Conservation (phyloP, 169 alveolate genomes). For the Eimeria acervulina region DNA sequence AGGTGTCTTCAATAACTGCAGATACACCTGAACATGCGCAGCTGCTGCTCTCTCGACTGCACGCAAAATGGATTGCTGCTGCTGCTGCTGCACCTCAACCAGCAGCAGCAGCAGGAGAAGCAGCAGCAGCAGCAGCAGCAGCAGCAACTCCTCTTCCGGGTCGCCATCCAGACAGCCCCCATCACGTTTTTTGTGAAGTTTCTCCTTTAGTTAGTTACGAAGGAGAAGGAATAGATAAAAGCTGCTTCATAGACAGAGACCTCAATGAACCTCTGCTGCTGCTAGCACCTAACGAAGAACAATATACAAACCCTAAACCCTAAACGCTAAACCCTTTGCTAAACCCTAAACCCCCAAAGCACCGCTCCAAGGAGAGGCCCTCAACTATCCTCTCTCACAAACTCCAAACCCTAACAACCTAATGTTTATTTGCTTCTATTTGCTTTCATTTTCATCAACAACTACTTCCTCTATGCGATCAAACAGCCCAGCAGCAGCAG, state of each 20-base stretch:
- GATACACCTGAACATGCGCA: conserved; percentile 36
- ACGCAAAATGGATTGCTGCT: too few species aligned
- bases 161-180: not conserved
- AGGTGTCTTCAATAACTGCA: not conserved
- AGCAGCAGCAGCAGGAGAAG: not conserved
- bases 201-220: conserved; percentile 43
- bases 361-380: too few species aligned
- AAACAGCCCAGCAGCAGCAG: too few species aligned
- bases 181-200: not conserved
- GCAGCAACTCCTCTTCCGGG: not conserved
- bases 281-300: not conserved
- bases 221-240: conserved; percentile 29
- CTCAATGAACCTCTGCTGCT: conserved; percentile 9
- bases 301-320: not conserved
- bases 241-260: conserved; percentile 24
- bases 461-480: too few species aligned
- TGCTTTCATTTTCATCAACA: too few species aligned
- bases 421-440: too few species aligned
- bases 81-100: not conserved
- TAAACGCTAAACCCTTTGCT: not conserved
- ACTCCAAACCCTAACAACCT: not conserved
- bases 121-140: not conserved
- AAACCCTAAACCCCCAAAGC: not conserved
- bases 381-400: too few species aligned
- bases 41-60: conserved; percentile 17